Percentiles rank a stretch among this genome's conserved stretches.
Evolutionary conservation across 352 stramenopile genomes (phyloP).

Genomic region (Phytophthora pisi): DNA sequence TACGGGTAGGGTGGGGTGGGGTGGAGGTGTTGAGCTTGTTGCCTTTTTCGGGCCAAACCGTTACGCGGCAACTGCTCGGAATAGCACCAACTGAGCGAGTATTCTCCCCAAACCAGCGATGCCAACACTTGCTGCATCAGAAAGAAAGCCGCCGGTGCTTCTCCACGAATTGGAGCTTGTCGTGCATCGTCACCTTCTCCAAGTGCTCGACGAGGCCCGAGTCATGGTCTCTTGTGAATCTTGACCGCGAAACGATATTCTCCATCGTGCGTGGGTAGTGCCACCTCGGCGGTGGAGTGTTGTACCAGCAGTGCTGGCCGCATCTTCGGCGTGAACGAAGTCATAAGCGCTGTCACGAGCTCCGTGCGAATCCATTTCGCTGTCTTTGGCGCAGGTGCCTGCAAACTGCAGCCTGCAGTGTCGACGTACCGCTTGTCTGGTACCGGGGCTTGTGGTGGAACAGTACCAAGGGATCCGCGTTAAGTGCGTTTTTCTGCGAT

Average conservation of each 20-base stretch:
- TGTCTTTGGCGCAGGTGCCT: too few relatives aligned
- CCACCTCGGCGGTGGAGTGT: background rate
- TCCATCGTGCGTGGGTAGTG: background rate
- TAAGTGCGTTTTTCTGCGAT: background rate
- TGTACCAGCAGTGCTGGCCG: background rate
- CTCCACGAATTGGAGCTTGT: background rate
- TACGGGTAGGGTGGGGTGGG: background rate
- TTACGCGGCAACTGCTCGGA: conserved; percentile 7
- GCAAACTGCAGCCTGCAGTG: too few relatives aligned
- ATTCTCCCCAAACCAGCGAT: background rate
- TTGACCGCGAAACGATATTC: background rate
- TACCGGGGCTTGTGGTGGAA: conserved; percentile 1
- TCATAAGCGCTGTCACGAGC: background rate
- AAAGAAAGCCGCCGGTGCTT: background rate
- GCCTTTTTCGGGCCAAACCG: conserved; percentile 28
- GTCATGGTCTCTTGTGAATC: background rate
- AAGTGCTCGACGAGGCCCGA: background rate
- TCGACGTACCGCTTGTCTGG: conserved; percentile 7
- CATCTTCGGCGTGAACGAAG: background rate
- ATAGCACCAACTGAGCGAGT: background rate
- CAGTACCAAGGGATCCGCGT: background rate
- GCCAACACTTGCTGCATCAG: background rate
- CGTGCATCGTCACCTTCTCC: background rate
- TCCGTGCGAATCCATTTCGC: background rate
- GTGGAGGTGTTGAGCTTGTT: conserved; percentile 8